These are phyloP conservation scores for Viridothelium virens DNA, from an alignment of 495 filamentous ascomycete genomes.

Conservation along the genomic window DNA sequence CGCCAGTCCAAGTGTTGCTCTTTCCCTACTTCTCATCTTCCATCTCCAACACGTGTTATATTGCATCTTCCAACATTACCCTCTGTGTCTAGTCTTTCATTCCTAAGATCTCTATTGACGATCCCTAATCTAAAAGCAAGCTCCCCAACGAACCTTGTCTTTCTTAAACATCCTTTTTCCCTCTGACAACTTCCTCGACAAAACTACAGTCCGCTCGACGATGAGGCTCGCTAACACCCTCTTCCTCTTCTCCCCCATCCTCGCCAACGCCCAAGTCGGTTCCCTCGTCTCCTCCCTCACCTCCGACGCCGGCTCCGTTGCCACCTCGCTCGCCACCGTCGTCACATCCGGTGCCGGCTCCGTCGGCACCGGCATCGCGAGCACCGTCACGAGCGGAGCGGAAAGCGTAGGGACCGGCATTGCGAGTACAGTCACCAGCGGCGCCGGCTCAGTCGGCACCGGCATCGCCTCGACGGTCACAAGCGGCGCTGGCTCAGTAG, in stretches of 20 bases:
- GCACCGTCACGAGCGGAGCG: not conserved
- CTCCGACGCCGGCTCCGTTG: not conserved
- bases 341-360: not conserved
- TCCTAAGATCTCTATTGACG: not conserved
- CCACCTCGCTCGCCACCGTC: not conserved
- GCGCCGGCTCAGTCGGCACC: not conserved
- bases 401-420: not conserved
- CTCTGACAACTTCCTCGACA: not conserved
- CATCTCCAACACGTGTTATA: no score
- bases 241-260: not conserved
- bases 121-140: not conserved
- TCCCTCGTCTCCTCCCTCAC: constrained; percentile 1
- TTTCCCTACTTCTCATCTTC: no score
- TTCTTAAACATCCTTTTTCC: not conserved
- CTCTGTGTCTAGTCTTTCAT: not conserved
- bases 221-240: not conserved
- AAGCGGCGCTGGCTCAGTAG: not conserved
- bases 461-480: not conserved
- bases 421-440: not conserved
- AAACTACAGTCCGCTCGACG: not conserved
- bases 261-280: not conserved
- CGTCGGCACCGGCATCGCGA: not conserved
- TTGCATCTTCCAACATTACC: no score
- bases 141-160: not conserved
- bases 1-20: no score